Conservation (phyloP, 257 asterid species). For the Gentiana macrophylla region DNA sequence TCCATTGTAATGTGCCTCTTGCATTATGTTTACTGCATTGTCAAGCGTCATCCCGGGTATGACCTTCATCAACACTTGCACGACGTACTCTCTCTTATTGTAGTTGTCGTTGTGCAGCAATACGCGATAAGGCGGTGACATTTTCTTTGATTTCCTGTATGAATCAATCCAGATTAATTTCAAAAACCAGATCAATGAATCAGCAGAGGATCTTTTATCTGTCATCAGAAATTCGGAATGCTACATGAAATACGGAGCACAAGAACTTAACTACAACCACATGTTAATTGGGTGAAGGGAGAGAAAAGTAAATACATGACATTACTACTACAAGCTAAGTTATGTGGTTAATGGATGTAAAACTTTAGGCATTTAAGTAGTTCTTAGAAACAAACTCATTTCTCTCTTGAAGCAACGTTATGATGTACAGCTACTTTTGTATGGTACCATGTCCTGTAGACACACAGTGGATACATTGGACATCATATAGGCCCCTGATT, state of each 20-base stretch:
- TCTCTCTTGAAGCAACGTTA: too few relatives aligned
- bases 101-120: constrained; percentile 77
- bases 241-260: too few relatives aligned
- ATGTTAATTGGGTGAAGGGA: neutral
- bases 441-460: neutral
- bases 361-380: too few relatives aligned
- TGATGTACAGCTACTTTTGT: too few relatives aligned
- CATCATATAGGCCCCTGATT: too few relatives aligned
- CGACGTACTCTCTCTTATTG: constrained; percentile 94
- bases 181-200: neutral
- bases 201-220: neutral
- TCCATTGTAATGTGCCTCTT: constrained; percentile 87
- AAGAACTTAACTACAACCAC: too few relatives aligned
- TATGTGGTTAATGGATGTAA: too few relatives aligned
- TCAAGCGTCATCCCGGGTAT: constrained; percentile 93
- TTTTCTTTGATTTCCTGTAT: constrained; percentile 71
- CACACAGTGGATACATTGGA: too few relatives aligned
- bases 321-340: too few relatives aligned
- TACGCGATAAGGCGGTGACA: constrained; percentile 87
- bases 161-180: constrained; percentile 6
- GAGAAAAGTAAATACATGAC: neutral
- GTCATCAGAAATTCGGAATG: too few relatives aligned
- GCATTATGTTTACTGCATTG: constrained; percentile 92
- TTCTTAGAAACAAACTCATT: too few relatives aligned
- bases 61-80: constrained; percentile 95